Conservation (phyloP, 768 basidiomycete genomes). For the Mycena metata region DNA sequence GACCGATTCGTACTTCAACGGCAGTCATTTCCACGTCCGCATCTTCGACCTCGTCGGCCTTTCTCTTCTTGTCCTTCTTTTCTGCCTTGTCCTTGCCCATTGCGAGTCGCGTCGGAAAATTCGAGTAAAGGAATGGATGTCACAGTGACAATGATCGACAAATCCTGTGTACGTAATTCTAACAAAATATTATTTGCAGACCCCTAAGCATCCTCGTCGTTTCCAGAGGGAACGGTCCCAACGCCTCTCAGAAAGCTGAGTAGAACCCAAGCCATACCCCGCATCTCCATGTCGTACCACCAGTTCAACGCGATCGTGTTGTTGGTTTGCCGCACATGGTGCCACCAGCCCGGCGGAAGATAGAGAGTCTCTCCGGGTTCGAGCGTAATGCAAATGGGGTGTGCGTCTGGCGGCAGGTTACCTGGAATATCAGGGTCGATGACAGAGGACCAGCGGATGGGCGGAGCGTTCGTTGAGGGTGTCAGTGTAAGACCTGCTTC, state of each 20-base stretch:
- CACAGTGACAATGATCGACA: not conserved
- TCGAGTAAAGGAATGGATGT: not conserved
- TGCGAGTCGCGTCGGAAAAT: not conserved
- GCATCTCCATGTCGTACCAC: conserved; percentile 90
- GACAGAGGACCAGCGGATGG: conserved; percentile 89
- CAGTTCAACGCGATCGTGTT: conserved; percentile 84
- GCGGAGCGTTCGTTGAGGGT: conserved; percentile 49
- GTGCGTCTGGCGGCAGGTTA: conserved; percentile 64
- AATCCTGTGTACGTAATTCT: not conserved
- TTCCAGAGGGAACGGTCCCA: conserved; percentile 54
- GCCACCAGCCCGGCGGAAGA: conserved; percentile 96
- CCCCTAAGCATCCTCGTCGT: conserved; percentile 40
- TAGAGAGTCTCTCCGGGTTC: conserved; percentile 85
- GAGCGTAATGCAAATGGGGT: conserved; percentile 77
- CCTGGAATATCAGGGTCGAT: conserved; percentile 65
- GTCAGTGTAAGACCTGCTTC: conserved; percentile 47
- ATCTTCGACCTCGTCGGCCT: conserved; percentile 53
- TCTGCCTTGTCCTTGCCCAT: conserved; percentile 85
- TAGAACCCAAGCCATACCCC: conserved; percentile 79
- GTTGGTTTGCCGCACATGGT: conserved; percentile 83
- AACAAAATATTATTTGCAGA: too few relatives aligned
- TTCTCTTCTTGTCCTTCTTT: conserved; percentile 81
- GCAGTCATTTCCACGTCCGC: conserved; percentile 69
- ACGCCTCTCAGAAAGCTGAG: conserved; percentile 71
- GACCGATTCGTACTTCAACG: conserved; percentile 47